These are phyloP conservation scores for Geotrichum macrosporum DNA, from an alignment of 1,139 yeast genomes.

Conservation along the genomic window DNA sequence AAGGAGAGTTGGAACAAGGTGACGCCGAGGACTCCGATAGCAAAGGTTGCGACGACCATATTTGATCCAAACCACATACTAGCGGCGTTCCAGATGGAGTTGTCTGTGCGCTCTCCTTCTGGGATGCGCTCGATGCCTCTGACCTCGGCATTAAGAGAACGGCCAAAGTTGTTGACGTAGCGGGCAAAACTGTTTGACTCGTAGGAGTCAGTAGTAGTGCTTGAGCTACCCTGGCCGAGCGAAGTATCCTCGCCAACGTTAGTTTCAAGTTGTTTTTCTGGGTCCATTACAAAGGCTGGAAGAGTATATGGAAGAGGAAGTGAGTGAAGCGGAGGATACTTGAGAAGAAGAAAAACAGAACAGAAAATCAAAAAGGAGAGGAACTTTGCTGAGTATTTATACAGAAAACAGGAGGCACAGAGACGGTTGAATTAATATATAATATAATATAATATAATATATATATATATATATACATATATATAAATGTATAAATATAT, in stretches of 20 bases:
- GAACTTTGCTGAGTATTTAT: too few species aligned
- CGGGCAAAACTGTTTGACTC: neutral
- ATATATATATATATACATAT: too few species aligned
- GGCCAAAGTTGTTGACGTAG: neutral
- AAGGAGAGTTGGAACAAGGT: constrained; percentile 49
- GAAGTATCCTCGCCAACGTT: constrained; percentile 3
- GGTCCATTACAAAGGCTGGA: constrained; percentile 1
- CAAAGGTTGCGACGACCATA: constrained; percentile 77
- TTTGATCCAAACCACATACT: constrained; percentile 94
- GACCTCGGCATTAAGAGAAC: constrained; percentile 43
- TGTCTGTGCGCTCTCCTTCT: constrained; percentile 61
- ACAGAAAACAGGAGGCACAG: too few species aligned
- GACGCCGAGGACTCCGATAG: constrained; percentile 78
- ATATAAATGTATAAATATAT: too few species aligned
- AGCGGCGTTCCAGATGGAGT: constrained; percentile 63
- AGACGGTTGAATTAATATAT: too few species aligned
- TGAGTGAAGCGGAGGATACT: too few species aligned
- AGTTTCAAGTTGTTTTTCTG: constrained; percentile 11
- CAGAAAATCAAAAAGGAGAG: too few species aligned
- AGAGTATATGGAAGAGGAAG: too few species aligned
- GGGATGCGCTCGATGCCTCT: constrained; percentile 68
- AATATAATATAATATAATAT: too few species aligned
- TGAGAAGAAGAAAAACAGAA: neutral
- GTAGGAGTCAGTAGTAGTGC: neutral
- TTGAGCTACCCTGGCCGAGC: too few species aligned